Conservation (phyloP, 441 rosid genomes). For the Pelargonium australe region DNA sequence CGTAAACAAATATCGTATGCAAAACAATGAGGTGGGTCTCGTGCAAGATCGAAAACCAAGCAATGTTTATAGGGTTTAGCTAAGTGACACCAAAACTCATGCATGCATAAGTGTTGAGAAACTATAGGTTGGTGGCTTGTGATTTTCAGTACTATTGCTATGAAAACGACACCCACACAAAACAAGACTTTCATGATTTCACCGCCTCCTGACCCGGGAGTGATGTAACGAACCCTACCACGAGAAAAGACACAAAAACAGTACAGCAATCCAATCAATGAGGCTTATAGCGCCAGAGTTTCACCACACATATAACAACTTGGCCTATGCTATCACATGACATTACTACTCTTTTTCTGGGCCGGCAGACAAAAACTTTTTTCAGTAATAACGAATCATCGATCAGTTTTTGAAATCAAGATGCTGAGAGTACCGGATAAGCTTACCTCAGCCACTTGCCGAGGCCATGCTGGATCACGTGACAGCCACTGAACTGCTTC, state of each 20-base stretch:
- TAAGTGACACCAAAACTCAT: too few species aligned
- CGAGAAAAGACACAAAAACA: background rate
- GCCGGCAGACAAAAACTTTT: constrained; percentile 27
- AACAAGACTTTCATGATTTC: background rate
- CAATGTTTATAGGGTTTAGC: too few species aligned
- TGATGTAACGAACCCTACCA: background rate
- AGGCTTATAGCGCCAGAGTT: background rate
- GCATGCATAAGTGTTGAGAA: background rate
- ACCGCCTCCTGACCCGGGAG: too few species aligned
- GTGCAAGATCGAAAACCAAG: too few species aligned
- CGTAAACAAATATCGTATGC: too few species aligned
- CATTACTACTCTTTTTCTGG: constrained; percentile 28
- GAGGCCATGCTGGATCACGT: constrained; percentile 23
- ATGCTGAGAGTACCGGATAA: constrained; percentile 20
- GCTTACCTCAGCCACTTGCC: constrained; percentile 33
- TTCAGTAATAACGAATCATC: constrained; percentile 18
- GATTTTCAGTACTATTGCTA: background rate
- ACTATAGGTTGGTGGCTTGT: background rate
- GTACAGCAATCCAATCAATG: background rate
- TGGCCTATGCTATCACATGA: constrained; percentile 25
- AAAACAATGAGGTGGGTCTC: too few species aligned
- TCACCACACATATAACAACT: constrained; percentile 16
- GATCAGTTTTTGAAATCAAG: constrained; percentile 18
- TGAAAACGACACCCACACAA: background rate
- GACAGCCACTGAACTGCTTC: constrained; percentile 18